Base-by-base conservation (phyloP, 148 eudicot genomes). In the Tetragonia tetragonoides region DNA sequence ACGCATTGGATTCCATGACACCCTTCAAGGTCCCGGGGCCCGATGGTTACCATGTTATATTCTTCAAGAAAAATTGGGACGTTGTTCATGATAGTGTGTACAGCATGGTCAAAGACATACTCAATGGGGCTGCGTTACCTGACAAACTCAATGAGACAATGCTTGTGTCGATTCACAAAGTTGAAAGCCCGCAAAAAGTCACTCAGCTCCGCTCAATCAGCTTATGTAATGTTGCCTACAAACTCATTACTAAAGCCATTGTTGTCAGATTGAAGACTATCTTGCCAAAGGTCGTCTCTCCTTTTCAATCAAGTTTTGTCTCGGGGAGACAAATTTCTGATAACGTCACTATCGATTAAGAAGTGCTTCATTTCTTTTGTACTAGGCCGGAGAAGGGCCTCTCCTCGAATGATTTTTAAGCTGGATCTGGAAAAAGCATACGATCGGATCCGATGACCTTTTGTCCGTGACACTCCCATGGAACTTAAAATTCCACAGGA, bases 341-440 rank as follows among this genome's bases (percentile, higher is more conserved):
- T 21, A 75, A 68, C 5, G 47, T 75, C 0, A n/a, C 67, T 0
- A 44, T 80, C 1, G 47, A 68, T 0, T 68, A 68, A 6, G 68
- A 80, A 7, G 57, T 62, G 0, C 4, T 75, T 3, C 79, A 80
- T 15, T 23, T 42, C 0, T 46, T 80, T n/a, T 0, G 47, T 0
- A 1, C 11, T 0, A 75, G 23, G 24, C 2, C 47, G 46, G 3
- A 0, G 10, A 0, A 9, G 34, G 34, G 34, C 34, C 34, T 28
- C 9, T 0, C 42, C 42, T 0, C 61, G 9, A 1, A 75, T 80
- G 83, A 63, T 66, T 0, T 23, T 75, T 1, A 75, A 75, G 21
- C 17, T 80, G 0, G 75, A 75, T 18, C 21, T 80, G 0, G 60
- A 20, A 3, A 80, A 80, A 11, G 75, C 79, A 0, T 80, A 80